These are phyloP conservation scores for Amesomyces nigricolor DNA, from an alignment of 2,329 filamentous ascomycete genomes.

Conservation along the genomic window DNA sequence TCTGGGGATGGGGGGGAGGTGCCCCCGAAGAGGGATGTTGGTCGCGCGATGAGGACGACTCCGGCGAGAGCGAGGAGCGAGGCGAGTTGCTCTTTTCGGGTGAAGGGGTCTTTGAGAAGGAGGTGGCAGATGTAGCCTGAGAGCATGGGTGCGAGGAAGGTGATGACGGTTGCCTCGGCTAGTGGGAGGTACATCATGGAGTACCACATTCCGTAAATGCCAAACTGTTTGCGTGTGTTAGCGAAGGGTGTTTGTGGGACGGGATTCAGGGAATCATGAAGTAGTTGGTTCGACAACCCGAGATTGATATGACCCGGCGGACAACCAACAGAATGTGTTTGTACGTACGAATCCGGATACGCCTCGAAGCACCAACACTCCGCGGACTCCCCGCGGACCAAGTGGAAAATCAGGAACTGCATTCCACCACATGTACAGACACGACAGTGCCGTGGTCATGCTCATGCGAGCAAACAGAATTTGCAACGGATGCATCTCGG, in stretches of 20 bases:
- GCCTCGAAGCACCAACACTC: conserved; percentile 63
- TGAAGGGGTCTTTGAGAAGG: conserved; percentile 70
- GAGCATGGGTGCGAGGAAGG: conserved; percentile 75
- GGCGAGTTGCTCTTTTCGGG: conserved; percentile 68
- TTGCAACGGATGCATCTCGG: conserved; percentile 75
- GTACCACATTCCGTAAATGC: conserved; percentile 70
- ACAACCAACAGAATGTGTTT: not conserved
- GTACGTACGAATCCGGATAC: conserved; percentile 51
- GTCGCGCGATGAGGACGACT: conserved; percentile 77
- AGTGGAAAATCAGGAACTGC: conserved; percentile 64
- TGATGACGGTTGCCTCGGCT: conserved; percentile 83
- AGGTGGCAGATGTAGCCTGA: conserved; percentile 76
- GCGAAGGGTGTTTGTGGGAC: conserved; percentile 34
- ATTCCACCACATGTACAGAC: conserved; percentile 67
- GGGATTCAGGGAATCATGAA: not conserved
- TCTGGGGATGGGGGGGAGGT: conserved; percentile 3
- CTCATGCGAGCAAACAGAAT: conserved; percentile 76
- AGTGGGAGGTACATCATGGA: conserved; percentile 70
- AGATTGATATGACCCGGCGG: too few species aligned
- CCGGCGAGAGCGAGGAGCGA: conserved; percentile 70
- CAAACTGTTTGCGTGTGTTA: conserved; percentile 42
- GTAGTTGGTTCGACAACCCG: too few species aligned
- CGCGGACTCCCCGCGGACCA: conserved; percentile 60
- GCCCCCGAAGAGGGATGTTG: conserved; percentile 39
- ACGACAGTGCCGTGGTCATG: conserved; percentile 63